Conservation (phyloP, 495 filamentous ascomycete species). For the Penicillium soppii region DNA sequence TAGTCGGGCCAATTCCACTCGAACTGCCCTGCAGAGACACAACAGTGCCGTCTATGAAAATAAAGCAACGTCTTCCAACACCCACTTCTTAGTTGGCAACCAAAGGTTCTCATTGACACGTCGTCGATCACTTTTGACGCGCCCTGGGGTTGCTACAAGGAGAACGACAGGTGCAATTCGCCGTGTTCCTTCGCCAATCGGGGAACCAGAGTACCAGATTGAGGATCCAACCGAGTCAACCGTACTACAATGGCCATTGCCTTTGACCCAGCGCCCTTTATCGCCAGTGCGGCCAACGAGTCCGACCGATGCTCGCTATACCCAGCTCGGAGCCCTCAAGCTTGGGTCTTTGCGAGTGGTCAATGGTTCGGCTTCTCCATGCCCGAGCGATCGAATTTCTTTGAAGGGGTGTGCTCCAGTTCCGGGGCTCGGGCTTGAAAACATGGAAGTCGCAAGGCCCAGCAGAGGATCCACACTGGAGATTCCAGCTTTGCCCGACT, state of each 20-base stretch:
- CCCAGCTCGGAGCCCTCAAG: conserved; percentile 49
- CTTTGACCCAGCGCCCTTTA: conserved; percentile 3
- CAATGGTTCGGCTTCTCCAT: conserved; percentile 46
- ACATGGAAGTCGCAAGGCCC: conserved; percentile 8
- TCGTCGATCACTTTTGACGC: conserved; percentile 47
- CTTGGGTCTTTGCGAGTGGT: conserved; percentile 51
- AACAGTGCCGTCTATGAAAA: conserved; percentile 26
- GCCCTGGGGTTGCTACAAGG: conserved; percentile 49
- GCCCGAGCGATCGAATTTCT: conserved; percentile 35
- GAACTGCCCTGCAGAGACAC: conserved; percentile 25
- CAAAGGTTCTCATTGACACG: conserved; percentile 45
- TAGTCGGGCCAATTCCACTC: conserved; percentile 34
- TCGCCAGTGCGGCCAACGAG: conserved; percentile 32
- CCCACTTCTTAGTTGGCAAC: conserved; percentile 36
- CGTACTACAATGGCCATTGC: conserved; percentile 21
- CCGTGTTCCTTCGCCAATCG: conserved; percentile 26
- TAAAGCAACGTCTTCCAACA: conserved; percentile 36
- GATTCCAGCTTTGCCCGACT: conserved; percentile 14
- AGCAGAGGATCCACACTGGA: conserved; percentile 13
- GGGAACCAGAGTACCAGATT: conserved; percentile 15
- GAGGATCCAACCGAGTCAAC: conserved; percentile 11
- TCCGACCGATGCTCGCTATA: conserved; percentile 44
- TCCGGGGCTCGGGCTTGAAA: conserved; percentile 15
- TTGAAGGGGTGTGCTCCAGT: conserved; percentile 10
- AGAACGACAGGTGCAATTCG: conserved; percentile 27